phyloP scores from a whole-genome alignment of 805 yeast genomes.

The Saturnispora saitoi region DNA sequence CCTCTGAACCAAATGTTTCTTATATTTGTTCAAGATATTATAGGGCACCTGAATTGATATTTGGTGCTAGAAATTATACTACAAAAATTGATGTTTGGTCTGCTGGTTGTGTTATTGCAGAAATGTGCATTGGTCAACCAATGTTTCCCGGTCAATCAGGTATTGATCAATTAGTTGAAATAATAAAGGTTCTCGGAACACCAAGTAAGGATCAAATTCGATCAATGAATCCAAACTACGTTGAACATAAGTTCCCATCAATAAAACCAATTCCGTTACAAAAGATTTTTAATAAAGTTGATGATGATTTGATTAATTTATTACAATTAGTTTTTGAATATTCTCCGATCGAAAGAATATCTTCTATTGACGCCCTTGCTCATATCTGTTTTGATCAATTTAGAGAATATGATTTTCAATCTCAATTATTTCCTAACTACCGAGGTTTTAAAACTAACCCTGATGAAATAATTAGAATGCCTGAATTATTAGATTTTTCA shows the following conservation, averaged over 20 bases:
- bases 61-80: slow-evolving; percentile 94
- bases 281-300: slow-evolving; percentile 54
- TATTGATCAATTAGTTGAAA: slow-evolving; percentile 93
- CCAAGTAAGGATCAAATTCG: slow-evolving; percentile 88
- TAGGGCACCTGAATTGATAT: slow-evolving; percentile 94
- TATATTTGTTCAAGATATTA: slow-evolving; percentile 95
- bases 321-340: slow-evolving; percentile 53
- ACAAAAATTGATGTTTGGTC: slow-evolving; percentile 98
- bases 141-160: slow-evolving; percentile 97
- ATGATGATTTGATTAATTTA: slow-evolving; percentile 46
- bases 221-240: slow-evolving; percentile 93
- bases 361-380: slow-evolving; percentile 46
- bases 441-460: slow-evolving; percentile 35
- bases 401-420: slow-evolving; percentile 23
- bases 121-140: slow-evolving; percentile 89
- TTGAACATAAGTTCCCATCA: slow-evolving; percentile 91
- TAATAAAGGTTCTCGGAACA: slow-evolving; percentile 91
- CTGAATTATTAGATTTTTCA: slow-evolving; percentile 44
- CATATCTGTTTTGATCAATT: slow-evolving; percentile 50
- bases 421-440: slow-evolving; percentile 25
- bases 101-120: slow-evolving; percentile 98
- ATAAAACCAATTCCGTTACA: slow-evolving; percentile 69
- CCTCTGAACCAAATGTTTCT: slow-evolving; percentile 89
- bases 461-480: slow-evolving; percentile 25
- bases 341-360: slow-evolving; percentile 57